Evolutionary conservation across 1,284 basidiomycete species (phyloP).

Genomic region (Phellinidium pouzarii): DNA sequence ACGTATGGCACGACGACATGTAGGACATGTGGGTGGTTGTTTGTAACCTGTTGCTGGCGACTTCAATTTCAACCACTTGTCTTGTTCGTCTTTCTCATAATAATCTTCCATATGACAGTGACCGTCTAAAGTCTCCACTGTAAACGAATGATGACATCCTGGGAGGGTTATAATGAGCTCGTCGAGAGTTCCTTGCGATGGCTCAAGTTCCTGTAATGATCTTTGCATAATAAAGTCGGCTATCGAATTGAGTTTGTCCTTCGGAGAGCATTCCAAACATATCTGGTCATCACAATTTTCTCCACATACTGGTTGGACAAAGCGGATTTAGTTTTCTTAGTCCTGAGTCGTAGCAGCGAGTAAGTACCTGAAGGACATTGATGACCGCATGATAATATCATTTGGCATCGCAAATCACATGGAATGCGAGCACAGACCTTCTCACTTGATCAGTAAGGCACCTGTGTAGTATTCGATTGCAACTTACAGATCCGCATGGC

Average conservation of each 20-base stretch:
- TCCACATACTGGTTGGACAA: slow-evolving; percentile 47
- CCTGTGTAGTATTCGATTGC: not conserved
- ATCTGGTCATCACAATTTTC: slow-evolving; percentile 54
- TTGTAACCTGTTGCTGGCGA: slow-evolving; percentile 37
- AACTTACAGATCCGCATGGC: slow-evolving; percentile 63
- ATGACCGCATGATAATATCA: slow-evolving; percentile 50
- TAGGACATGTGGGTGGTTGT: slow-evolving; percentile 47
- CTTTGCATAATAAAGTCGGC: slow-evolving; percentile 56
- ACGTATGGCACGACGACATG: slow-evolving; percentile 45
- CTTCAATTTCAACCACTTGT: slow-evolving; percentile 37
- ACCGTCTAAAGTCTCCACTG: slow-evolving; percentile 66
- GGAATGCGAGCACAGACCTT: slow-evolving; percentile 65
- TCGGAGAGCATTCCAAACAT: slow-evolving; percentile 46
- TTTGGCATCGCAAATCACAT: slow-evolving; percentile 51
- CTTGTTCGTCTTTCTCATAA: slow-evolving; percentile 35
- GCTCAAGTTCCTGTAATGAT: slow-evolving; percentile 43
- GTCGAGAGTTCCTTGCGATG: slow-evolving; percentile 36
- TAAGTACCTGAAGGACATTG: slow-evolving; percentile 59
- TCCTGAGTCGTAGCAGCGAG: not conserved
- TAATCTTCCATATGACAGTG: slow-evolving; percentile 45
- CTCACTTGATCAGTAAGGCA: not conserved
- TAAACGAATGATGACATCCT: slow-evolving; percentile 59
- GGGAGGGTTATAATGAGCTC: slow-evolving; percentile 55
- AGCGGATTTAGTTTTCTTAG: not conserved
- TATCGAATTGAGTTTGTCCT: slow-evolving; percentile 34